These are phyloP conservation scores for Colletotrichum abscissum DNA, from an alignment of 2,329 filamentous ascomycete genomes.

Conservation along the genomic window DNA sequence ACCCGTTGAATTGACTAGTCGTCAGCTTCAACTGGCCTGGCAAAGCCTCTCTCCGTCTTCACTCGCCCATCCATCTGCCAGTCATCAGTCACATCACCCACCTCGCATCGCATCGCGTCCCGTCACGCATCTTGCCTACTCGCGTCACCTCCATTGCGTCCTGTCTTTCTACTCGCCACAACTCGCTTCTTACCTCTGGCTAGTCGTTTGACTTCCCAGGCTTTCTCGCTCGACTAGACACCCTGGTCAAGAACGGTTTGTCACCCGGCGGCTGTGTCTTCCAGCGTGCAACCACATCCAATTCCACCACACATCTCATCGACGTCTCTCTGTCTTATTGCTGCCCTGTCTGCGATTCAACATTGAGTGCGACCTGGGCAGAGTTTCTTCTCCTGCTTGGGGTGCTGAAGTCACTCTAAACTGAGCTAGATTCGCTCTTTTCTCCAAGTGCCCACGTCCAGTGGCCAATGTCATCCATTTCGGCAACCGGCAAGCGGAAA, in stretches of 20 bases:
- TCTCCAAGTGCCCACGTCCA: conserved; percentile 5
- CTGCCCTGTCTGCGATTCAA: conserved; percentile 5
- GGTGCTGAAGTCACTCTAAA: conserved; percentile 3
- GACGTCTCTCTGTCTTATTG: not conserved
- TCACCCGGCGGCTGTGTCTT: conserved; percentile 28
- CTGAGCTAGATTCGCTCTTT: not conserved
- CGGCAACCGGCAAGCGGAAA: conserved; percentile 30
- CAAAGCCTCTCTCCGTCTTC: conserved; percentile 7
- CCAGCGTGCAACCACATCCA: conserved; percentile 7
- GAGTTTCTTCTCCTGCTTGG: conserved; percentile 3
- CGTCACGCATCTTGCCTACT: conserved; percentile 22
- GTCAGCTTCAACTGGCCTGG: not conserved
- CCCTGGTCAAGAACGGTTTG: conserved; percentile 18
- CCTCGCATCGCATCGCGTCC: conserved; percentile 29
- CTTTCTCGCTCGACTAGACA: conserved; percentile 4
- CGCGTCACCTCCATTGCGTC: conserved; percentile 4
- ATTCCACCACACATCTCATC: not conserved
- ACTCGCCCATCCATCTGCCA: conserved; percentile 4
- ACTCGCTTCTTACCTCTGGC: conserved; percentile 7
- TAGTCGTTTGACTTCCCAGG: not conserved
- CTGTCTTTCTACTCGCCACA: not conserved
- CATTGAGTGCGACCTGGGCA: not conserved
- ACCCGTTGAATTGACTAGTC: not conserved
- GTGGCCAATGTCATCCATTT: not conserved
- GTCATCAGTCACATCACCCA: conserved; percentile 23